Percentiles rank a stretch among this genome's conserved stretches.
Conservation (phyloP, 345 rosid species). For the Rhizophora mangle region DNA sequence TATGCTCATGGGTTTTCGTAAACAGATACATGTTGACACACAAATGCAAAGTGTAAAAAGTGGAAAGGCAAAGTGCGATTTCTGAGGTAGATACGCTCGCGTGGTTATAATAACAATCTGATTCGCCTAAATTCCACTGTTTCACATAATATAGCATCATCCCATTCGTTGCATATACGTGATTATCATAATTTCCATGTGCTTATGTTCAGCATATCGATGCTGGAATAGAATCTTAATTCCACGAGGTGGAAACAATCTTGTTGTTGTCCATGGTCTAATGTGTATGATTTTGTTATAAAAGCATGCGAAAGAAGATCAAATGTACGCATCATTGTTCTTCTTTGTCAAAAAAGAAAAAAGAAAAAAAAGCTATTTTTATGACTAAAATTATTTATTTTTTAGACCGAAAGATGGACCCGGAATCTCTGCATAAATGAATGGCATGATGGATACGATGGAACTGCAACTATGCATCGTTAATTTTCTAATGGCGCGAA, state of each 20-base stretch:
- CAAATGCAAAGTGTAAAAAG: neutral
- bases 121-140: neutral
- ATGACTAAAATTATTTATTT: neutral
- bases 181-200: neutral
- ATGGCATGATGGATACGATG: neutral
- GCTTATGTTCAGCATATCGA: neutral
- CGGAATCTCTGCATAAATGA: neutral
- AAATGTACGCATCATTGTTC: too few species aligned
- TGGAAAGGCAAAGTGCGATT: slow-evolving; percentile 9
- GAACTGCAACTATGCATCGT: neutral
- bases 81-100: slow-evolving; percentile 16
- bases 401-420: neutral
- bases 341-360: too few species aligned
- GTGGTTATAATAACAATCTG: neutral
- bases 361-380: too few species aligned
- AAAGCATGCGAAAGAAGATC: too few species aligned
- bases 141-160: neutral
- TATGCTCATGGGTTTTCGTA: slow-evolving; percentile 28
- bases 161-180: neutral
- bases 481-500: slow-evolving; percentile 7
- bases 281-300: too few species aligned
- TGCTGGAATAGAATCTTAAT: neutral
- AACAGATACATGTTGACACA: neutral
- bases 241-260: too few species aligned
- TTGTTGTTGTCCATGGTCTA: too few species aligned